Conservation (phyloP, 106 monocot species). For the Ottelia alismoides region DNA sequence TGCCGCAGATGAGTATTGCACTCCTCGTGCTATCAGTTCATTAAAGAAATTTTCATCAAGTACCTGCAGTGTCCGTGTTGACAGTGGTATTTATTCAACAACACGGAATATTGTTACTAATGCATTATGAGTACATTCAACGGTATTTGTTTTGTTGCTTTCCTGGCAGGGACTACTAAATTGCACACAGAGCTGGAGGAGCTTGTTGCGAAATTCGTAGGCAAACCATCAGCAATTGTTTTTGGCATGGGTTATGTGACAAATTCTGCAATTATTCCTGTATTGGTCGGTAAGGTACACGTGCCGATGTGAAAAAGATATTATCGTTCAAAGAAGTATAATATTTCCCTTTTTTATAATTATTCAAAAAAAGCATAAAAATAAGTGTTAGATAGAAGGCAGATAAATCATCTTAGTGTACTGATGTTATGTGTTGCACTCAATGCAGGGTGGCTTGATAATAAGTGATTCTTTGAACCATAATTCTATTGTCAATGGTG, state of each 20-base stretch:
- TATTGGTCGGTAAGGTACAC: slow-evolving; percentile 16
- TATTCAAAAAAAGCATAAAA: no score
- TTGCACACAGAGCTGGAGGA: slow-evolving; percentile 11
- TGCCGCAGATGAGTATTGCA: slow-evolving; percentile 13
- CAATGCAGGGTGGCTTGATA: slow-evolving; percentile 19
- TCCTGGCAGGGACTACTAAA: slow-evolving; percentile 10
- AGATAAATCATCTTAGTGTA: no score
- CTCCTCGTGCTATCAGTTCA: slow-evolving; percentile 1
- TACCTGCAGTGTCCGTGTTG: slow-evolving; percentile 14
- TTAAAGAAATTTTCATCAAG: slow-evolving; percentile 9
- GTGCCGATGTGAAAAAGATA: no score
- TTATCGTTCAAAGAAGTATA: no score
- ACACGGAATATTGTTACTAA: no score
- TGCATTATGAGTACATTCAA: no score
- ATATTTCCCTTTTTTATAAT: no score
- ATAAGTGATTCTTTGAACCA: slow-evolving; percentile 20
- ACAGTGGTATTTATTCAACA: slow-evolving; percentile 7
- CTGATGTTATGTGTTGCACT: no score
- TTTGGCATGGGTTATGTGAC: slow-evolving; percentile 23
- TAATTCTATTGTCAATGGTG: slow-evolving; percentile 16
- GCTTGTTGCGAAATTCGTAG: slow-evolving; percentile 15
- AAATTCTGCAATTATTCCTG: slow-evolving; percentile 14
- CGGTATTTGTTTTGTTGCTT: no score
- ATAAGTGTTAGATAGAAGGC: no score
- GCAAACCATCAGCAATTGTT: slow-evolving; percentile 10